A percentile compares a stretch with the other conserved stretches of the same genome.
Conservation (phyloP, 2,329 filamentous ascomycete species). For the Verticillium nubilum region DNA sequence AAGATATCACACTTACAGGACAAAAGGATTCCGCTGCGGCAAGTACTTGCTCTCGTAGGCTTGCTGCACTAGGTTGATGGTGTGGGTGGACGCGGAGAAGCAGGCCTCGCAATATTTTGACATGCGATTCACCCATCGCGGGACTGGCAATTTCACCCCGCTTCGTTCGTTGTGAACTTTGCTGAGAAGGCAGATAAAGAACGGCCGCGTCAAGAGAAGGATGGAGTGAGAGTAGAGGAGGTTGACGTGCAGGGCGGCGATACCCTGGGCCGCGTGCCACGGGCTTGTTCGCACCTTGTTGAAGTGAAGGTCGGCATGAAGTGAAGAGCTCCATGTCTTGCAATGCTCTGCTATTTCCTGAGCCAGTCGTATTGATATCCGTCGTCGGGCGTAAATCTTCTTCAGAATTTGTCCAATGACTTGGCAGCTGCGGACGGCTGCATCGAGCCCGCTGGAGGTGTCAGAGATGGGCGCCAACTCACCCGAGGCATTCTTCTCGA, state of each 20-base stretch:
- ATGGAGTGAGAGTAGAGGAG: constrained; percentile 58
- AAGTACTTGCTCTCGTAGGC: constrained; percentile 39
- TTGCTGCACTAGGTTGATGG: constrained; percentile 39
- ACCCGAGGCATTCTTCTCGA: constrained; percentile 9
- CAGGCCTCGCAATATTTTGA: constrained; percentile 38
- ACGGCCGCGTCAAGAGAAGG: constrained; percentile 58
- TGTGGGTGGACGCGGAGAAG: constrained; percentile 43
- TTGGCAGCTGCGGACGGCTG: constrained; percentile 51
- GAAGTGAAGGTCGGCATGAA: constrained; percentile 44
- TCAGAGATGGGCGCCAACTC: constrained; percentile 5
- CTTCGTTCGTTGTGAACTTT: constrained; percentile 27
- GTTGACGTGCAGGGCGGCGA: constrained; percentile 58
- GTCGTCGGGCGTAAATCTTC: constrained; percentile 54
- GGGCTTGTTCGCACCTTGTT: constrained; percentile 37
- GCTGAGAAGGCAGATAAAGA: constrained; percentile 54
- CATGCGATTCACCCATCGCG: constrained; percentile 15
- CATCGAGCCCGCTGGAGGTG: constrained; percentile 36
- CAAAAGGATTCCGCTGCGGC: constrained; percentile 47
- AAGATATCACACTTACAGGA: constrained; percentile 38
- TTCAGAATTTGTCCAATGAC: constrained; percentile 54
- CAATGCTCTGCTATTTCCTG: constrained; percentile 51
- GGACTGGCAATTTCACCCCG: constrained; percentile 10
- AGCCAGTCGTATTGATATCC: constrained; percentile 51
- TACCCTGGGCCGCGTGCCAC: constrained; percentile 39
- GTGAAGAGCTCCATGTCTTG: constrained; percentile 43